Evolutionary conservation across 495 filamentous ascomycete genomes (phyloP), one percentile per base, ranked within the genome.

Genomic region (Jackrogersella minutella): DNA sequence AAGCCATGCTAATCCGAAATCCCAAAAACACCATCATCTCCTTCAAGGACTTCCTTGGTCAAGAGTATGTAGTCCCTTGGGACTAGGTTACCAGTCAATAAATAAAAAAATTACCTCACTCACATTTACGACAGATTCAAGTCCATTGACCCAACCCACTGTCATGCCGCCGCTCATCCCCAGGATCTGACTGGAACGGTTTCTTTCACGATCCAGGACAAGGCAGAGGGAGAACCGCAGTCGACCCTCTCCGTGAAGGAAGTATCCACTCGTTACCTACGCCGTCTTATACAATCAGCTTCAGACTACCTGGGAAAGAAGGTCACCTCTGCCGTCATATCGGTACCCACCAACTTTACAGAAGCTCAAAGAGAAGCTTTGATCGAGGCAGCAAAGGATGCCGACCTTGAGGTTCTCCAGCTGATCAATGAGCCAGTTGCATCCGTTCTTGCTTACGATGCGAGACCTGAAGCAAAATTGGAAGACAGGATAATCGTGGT

Each of bases 31-130:
- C 94, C 24, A 86, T 97, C 72, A 92, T 91, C 72, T 97, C 91
- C 83, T 99, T 97, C 84, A 87, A 93, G 73, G 95, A 99, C 74
- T 97, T 91, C 78, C 79, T 99, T 28, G 95, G 95, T 66, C 91
- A 97, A 86, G 88, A 95, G 90, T 93, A 86, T 39, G 79, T 71
- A 9, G 10, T 16, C 22, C 58, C 16, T 4, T 9, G 5, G 1
- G 36, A 21, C 19, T 37, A 28, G 0, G 51, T 13, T 0, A 3
- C 17, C 10, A 10, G 47, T 9, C 3, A 19, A n/a, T n/a, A n/a
- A n/a, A n/a, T n/a, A n/a, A n/a, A n/a, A n/a, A n/a, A n/a, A 22
- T 31, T 17, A 31, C 6, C 14, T 6, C 50, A 40, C 64, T 75
- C 41, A 71, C 40, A 21, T 49, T 41, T 8, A 19, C 33, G 7